These are phyloP conservation scores for Coccomyxa sp. DNA, from an alignment of 139 green algal species.

Conservation along the genomic window DNA sequence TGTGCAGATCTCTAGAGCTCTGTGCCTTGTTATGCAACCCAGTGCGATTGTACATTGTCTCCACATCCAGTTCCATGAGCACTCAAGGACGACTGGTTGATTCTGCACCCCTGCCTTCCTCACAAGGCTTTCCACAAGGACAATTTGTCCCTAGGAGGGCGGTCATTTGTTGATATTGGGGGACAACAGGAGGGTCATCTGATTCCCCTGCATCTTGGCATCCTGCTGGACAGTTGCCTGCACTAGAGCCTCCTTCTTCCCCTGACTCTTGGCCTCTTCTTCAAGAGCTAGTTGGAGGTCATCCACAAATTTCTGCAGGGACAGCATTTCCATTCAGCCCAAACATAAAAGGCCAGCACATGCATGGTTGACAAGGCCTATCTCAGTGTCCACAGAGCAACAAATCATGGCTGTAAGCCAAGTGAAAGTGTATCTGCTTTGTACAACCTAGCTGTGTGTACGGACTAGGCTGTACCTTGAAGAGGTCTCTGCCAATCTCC, in stretches of 20 bases:
- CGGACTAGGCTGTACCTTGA: slow-evolving; percentile 28
- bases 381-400: too few relatives aligned
- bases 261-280: too few relatives aligned
- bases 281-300: too few relatives aligned
- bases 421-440: too few relatives aligned
- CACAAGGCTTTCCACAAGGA: too few relatives aligned
- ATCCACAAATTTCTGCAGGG: neutral
- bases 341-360: neutral
- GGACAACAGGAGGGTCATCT: neutral
- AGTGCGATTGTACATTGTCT: too few relatives aligned
- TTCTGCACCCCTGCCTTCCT: too few relatives aligned
- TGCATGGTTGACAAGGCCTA: neutral
- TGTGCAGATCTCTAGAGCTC: too few relatives aligned
- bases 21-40: too few relatives aligned
- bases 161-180: slow-evolving; percentile 1
- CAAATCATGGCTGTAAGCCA: neutral
- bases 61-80: too few relatives aligned
- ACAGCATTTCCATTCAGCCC: neutral
- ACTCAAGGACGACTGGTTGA: too few relatives aligned
- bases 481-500: slow-evolving; percentile 58
- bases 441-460: neutral
- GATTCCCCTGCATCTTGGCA: neutral
- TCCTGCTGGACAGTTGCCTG: neutral
- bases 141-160: too few relatives aligned
- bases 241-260: neutral